Conservation (phyloP, 768 basidiomycete species). For the Suillus sp. region DNA sequence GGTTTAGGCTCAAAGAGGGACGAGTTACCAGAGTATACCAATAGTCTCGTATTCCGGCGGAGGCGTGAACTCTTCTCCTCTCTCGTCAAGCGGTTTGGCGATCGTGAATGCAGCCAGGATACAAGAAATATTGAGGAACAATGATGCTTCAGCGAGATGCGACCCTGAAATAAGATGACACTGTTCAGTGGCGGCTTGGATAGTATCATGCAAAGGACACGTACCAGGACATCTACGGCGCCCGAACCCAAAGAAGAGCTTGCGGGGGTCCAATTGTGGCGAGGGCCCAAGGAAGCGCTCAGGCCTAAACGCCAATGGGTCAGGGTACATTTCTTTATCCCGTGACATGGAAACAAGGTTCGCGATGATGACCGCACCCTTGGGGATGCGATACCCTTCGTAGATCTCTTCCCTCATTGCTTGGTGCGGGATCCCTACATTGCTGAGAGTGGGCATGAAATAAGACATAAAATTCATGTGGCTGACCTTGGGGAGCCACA, state of each 20-base stretch:
- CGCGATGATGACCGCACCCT: neutral
- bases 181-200: neutral
- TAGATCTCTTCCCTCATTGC: conserved; percentile 19
- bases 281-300: conserved; percentile 39
- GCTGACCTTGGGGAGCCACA: conserved; percentile 11
- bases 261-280: conserved; percentile 17
- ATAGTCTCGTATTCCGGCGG: neutral
- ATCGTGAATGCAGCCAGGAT: conserved; percentile 44
- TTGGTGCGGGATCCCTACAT: neutral
- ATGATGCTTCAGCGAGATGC: conserved; percentile 35
- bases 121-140: conserved; percentile 39
- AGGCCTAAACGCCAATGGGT: conserved; percentile 53
- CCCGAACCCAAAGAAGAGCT: conserved; percentile 23
- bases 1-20: neutral
- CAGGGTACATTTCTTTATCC: conserved; percentile 39
- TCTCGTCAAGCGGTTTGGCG: conserved; percentile 33
- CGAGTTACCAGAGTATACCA: neutral
- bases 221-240: conserved; percentile 21
- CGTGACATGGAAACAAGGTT: conserved; percentile 7
- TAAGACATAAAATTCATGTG: too few relatives aligned
- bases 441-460: neutral
- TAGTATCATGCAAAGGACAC: neutral
- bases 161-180: neutral
- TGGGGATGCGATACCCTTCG: conserved; percentile 16
- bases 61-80: neutral